A percentile compares a stretch with the other conserved stretches of the same genome.
These are phyloP conservation scores for Populus ilicifolia DNA, from an alignment of 345 rosid genomes.

Conservation along the genomic window DNA sequence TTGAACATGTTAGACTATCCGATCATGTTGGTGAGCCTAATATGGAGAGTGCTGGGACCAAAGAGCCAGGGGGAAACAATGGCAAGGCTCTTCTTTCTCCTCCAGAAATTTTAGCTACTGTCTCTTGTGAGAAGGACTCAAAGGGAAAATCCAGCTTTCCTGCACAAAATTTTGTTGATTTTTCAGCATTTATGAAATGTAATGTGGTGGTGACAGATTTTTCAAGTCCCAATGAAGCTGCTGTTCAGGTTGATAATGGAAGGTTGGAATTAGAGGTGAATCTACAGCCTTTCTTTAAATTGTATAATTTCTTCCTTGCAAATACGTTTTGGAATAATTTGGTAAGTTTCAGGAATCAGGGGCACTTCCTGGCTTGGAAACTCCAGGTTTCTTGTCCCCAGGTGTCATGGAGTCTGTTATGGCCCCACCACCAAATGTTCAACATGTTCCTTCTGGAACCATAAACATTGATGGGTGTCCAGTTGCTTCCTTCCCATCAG, in stretches of 20 bases:
- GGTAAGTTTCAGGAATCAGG: slow-evolving; percentile 37
- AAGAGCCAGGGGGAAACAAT: background rate
- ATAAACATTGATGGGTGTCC: slow-evolving; percentile 26
- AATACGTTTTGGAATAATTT: slow-evolving; percentile 10
- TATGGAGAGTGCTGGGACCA: background rate
- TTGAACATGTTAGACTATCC: background rate
- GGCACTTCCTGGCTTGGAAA: slow-evolving; percentile 33
- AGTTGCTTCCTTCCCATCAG: slow-evolving; percentile 35
- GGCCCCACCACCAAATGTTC: slow-evolving; percentile 16
- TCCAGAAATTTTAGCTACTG: slow-evolving; percentile 20
- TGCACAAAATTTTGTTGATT: slow-evolving; percentile 10
- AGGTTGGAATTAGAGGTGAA: slow-evolving; percentile 35
- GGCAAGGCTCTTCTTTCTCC: background rate
- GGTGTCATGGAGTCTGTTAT: slow-evolving; percentile 26
- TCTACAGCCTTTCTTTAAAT: background rate
- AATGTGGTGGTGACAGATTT: slow-evolving; percentile 10
- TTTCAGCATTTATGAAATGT: slow-evolving; percentile 3
- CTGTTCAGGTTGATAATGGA: slow-evolving; percentile 15
- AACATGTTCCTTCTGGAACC: slow-evolving; percentile 27
- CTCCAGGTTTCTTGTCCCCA: slow-evolving; percentile 29
- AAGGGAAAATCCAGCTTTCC: background rate
- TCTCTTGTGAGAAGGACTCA: background rate
- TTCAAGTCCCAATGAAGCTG: slow-evolving; percentile 7
- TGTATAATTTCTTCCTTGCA: slow-evolving; percentile 9
- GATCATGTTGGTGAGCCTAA: slow-evolving; percentile 2